A percentile compares a stretch with the other conserved stretches of the same genome.
These are phyloP conservation scores for Echinochloa phyllopogon DNA, from an alignment of 176 grass and related monocot genomes.

Conservation along the genomic window DNA sequence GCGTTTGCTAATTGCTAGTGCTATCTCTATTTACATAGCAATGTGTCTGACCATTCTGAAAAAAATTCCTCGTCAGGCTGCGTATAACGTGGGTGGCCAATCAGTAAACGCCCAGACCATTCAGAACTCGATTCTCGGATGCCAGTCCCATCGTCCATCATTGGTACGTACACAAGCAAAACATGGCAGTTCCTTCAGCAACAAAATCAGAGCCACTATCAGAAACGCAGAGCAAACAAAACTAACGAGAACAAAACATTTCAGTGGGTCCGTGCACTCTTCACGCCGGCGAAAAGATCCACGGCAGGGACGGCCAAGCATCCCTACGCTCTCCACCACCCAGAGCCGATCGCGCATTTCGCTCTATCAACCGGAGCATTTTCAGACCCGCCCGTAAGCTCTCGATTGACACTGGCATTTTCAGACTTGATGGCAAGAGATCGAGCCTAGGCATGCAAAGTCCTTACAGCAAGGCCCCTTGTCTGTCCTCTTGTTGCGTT, in stretches of 20 bases:
- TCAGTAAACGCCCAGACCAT: slow-evolving; percentile 88
- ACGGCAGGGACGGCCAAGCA: slow-evolving; percentile 56
- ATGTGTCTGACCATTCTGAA: slow-evolving; percentile 36
- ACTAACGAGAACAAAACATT: slow-evolving; percentile 19
- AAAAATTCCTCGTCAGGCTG: slow-evolving; percentile 53
- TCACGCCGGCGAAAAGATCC: slow-evolving; percentile 60
- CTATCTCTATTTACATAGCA: not conserved
- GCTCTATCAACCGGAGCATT: slow-evolving; percentile 83
- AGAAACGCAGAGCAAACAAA: not conserved
- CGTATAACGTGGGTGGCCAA: slow-evolving; percentile 88
- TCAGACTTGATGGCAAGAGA: not conserved
- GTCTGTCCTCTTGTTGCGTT: not conserved
- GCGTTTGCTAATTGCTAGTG: not conserved
- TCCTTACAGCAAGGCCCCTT: not conserved
- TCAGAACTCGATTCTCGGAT: slow-evolving; percentile 89
- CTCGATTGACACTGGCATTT: not conserved
- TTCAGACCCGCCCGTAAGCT: slow-evolving; percentile 84
- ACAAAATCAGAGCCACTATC: not conserved
- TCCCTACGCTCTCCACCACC: slow-evolving; percentile 63
- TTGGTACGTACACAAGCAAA: slow-evolving; percentile 54
- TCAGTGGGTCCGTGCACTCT: slow-evolving; percentile 69
- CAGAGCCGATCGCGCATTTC: slow-evolving; percentile 77
- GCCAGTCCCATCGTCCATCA: slow-evolving; percentile 83
- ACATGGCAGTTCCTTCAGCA: not conserved
- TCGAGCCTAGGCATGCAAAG: not conserved